Base-by-base conservation (phyloP, 352 stramenopile genomes). In the Phytophthora sansomeana region DNA sequence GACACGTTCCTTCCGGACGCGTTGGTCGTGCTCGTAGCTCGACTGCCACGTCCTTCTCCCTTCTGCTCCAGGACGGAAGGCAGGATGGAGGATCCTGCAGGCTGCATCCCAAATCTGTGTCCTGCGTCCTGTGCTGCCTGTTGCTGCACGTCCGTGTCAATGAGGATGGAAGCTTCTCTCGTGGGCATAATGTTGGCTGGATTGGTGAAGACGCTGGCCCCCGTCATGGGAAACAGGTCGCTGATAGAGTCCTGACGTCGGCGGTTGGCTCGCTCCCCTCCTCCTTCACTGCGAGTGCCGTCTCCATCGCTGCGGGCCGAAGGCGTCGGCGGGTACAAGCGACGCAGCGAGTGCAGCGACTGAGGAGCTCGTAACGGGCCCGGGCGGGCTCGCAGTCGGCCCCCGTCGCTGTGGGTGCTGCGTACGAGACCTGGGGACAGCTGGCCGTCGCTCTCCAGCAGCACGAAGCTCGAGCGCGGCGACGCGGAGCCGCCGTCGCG, bases 171-270 rank as follows among this genome's bases (percentile, higher is more conserved):
- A n/a, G 81, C 85, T 55, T 93, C 79, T 11, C 83, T 58, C 39
- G 85, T 89, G 43, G 83, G 85, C 69, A 89, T 72, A 58, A 92
- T 90, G 56, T 93, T 93, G 51, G 82, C 80, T 16, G 83, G 81
- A 54, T 82, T 93, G 11, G 83, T 89, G 57, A 87, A 93, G 35
- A 92, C 81, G 30, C 70, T 80, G 32, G 67, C 58, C 13, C 67
- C 66, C 53, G 87, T 79, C 58, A 92, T 72, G 14, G 80, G 85
- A 48, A 93, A 93, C 49, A 93, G 68, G 52, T 88, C 73, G 38
- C 75, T 80, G 54, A 92, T 79, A 42, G 83, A 87, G 28, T 87
- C 78, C 24, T 78, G 38, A 47, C 76, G 63, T 9, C 42, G 60
- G 1, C 49, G 47, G 19, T 61, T 35, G 11, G 21, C 13, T 7